phyloP scores from a whole-genome alignment of 805 yeast species.

The Priceomyces melissophilus region DNA sequence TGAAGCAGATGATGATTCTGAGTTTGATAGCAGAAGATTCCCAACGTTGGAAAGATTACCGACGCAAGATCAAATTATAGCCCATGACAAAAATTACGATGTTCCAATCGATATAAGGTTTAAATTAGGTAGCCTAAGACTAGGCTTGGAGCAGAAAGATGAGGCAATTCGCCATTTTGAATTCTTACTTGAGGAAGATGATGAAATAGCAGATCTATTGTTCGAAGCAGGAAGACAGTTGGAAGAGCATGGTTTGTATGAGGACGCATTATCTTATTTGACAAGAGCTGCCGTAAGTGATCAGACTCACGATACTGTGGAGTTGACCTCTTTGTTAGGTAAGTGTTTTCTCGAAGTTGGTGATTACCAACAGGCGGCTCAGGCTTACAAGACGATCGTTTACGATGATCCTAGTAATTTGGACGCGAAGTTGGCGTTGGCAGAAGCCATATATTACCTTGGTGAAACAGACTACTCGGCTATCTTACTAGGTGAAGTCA shows the following conservation, averaged over 20 bases:
- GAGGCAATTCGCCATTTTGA: conserved; percentile 76
- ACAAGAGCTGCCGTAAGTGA: conserved; percentile 53
- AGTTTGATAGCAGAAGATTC: conserved; percentile 72
- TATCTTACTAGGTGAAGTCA: conserved; percentile 51
- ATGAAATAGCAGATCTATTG: conserved; percentile 70
- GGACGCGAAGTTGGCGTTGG: conserved; percentile 73
- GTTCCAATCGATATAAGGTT: conserved; percentile 87
- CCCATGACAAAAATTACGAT: conserved; percentile 27
- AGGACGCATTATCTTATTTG: conserved; percentile 73
- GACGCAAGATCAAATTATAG: conserved; percentile 10
- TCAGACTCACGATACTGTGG: conserved; percentile 46
- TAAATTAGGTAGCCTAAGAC: conserved; percentile 71
- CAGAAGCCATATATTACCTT: conserved; percentile 72
- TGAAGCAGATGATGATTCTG: conserved; percentile 64
- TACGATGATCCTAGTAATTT: conserved; percentile 58
- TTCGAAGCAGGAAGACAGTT: conserved; percentile 73
- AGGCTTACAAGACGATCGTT: conserved; percentile 53
- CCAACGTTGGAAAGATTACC: conserved; percentile 25
- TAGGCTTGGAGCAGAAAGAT: conserved; percentile 56
- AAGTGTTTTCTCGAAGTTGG: conserved; percentile 74
- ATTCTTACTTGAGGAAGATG: conserved; percentile 53
- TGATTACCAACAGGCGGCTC: conserved; percentile 61
- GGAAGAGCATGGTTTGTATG: conserved; percentile 63
- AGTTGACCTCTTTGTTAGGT: conserved; percentile 60
- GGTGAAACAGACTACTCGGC: conserved; percentile 60